Evolutionary conservation across 2,329 filamentous ascomycete genomes (phyloP).

Genomic region (Arachnomyces sp.): DNA sequence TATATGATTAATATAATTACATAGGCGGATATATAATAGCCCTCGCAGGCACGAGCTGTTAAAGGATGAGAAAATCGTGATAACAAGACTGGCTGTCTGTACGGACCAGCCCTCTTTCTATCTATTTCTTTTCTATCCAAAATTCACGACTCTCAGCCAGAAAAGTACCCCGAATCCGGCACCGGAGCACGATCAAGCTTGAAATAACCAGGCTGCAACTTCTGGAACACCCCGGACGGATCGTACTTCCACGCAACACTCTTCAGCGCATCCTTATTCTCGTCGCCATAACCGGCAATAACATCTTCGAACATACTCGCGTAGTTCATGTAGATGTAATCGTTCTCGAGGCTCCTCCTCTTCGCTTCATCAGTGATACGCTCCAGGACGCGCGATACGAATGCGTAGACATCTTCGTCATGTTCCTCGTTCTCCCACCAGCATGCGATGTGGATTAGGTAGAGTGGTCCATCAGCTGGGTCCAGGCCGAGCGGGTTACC

Average conservation of each 20-base stretch:
- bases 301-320: slow-evolving; percentile 37
- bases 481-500: slow-evolving; percentile 30
- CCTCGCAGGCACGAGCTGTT: too few relatives aligned
- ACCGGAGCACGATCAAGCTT: slow-evolving; percentile 23
- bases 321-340: slow-evolving; percentile 43
- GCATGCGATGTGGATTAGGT: slow-evolving; percentile 22
- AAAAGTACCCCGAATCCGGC: not conserved
- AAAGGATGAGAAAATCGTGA: too few relatives aligned
- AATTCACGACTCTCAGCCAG: too few relatives aligned
- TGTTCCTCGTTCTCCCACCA: slow-evolving; percentile 26
- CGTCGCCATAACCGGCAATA: slow-evolving; percentile 34
- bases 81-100: too few relatives aligned
- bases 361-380: slow-evolving; percentile 22
- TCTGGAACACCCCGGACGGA: slow-evolving; percentile 32
- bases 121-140: too few relatives aligned
- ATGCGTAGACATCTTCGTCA: slow-evolving; percentile 21
- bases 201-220: slow-evolving; percentile 34
- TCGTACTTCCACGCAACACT: slow-evolving; percentile 31
- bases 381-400: slow-evolving; percentile 20
- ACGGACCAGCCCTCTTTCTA: too few relatives aligned
- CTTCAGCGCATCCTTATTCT: slow-evolving; percentile 26
- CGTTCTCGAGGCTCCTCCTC: slow-evolving; percentile 19
- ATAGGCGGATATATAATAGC: too few relatives aligned
- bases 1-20: too few relatives aligned
- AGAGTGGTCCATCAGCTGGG: slow-evolving; percentile 14